Base-by-base conservation (phyloP, 768 basidiomycete species). In the Suillus spraguei region DNA sequence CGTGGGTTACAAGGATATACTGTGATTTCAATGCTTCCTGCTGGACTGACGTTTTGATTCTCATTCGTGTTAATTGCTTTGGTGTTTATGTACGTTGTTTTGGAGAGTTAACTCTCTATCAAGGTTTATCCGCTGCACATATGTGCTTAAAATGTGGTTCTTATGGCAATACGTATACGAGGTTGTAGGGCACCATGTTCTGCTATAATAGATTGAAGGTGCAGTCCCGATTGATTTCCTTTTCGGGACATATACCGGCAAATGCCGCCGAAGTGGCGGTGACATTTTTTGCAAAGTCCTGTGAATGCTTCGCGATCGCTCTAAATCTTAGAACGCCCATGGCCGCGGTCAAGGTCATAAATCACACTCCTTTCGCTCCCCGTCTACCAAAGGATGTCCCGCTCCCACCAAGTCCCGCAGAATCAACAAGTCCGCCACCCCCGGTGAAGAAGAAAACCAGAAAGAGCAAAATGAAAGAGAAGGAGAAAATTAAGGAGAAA, bases 401-500 rank as follows among this genome's bases (percentile, higher is more conserved):
- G 14, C 65, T 76, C 20, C 75, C 78, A 58, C 65, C 72, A 53
- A 76, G 70, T 59, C 69, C 77, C 17, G 44, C 61, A 17, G 50
- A 59, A 24, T 67, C 66, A 5, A 70, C 70, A 24, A 32, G 59
- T 17, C 65, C 65, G 62, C 64, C 72, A 67, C 65, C 64, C 22
- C 44, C 66, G 32, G 72, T 70, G 65, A 67, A 66, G 60, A 67
- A 65, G 36, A 70, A 73, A 65, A 67, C 61, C 59, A 65, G 63
- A 65, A 71, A 81, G 64, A 82, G 79, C 66, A 84, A 85, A 69
- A 78, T 74, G 65, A 85, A 86, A 74, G 81, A 77, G 64, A 85
- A 74, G 63, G 73, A 71, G n/a, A n/a, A n/a, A n/a, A n/a, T n/a
- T 63, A 74, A 82, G 69, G 81, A 79, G 69, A 77, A 76, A 42